phyloP scores from a whole-genome alignment of 2,329 filamentous ascomycete genomes.

The Trichoderma simmonsii region DNA sequence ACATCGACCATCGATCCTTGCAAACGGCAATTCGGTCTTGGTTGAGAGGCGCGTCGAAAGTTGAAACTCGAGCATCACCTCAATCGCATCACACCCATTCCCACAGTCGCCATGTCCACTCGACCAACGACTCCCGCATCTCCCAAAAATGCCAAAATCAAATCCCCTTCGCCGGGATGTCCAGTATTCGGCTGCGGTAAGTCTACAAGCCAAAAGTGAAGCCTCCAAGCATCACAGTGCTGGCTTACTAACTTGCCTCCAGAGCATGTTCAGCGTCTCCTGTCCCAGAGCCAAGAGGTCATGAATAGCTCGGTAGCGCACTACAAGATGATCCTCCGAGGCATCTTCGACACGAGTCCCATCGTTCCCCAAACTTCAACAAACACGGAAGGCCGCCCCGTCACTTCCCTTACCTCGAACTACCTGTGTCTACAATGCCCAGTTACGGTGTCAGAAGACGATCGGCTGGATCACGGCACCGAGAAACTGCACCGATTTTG shows the following conservation, averaged over 20 bases:
- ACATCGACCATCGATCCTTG: neutral
- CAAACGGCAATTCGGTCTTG: neutral
- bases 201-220: slow-evolving; percentile 28
- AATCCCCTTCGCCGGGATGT: slow-evolving; percentile 54
- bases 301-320: slow-evolving; percentile 67
- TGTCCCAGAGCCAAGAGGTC: slow-evolving; percentile 58
- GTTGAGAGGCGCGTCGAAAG: neutral
- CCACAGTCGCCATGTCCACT: slow-evolving; percentile 38
- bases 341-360: slow-evolving; percentile 65
- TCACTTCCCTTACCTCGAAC: slow-evolving; percentile 63
- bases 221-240: neutral
- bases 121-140: slow-evolving; percentile 50
- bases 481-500: slow-evolving; percentile 72
- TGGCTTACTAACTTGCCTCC: slow-evolving; percentile 24
- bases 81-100: neutral
- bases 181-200: slow-evolving; percentile 64
- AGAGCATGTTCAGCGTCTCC: slow-evolving; percentile 72
- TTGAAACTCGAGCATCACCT: neutral
- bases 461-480: slow-evolving; percentile 63
- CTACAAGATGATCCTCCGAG: slow-evolving; percentile 68
- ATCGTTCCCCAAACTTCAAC: slow-evolving; percentile 65
- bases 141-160: slow-evolving; percentile 58
- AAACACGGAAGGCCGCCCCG: slow-evolving; percentile 51
- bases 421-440: slow-evolving; percentile 74
- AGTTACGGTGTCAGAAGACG: slow-evolving; percentile 62